A percentile compares a stretch with the other conserved stretches of the same genome.
These are phyloP conservation scores for Miscanthus lutarioriparius DNA, from an alignment of 176 grass and related monocot genomes.

Conservation along the genomic window DNA sequence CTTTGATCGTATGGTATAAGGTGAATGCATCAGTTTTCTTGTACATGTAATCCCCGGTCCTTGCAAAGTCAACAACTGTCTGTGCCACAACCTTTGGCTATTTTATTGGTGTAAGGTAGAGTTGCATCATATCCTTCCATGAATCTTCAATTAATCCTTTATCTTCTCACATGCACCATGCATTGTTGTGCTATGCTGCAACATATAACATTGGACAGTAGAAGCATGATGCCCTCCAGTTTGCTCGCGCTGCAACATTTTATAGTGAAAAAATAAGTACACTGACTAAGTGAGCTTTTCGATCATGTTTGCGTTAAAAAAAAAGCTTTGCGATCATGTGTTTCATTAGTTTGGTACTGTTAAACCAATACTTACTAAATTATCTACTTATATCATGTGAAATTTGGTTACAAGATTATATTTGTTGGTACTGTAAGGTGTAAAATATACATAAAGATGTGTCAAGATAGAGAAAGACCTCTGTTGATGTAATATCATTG, in stretches of 20 bases:
- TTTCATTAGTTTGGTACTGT: neutral
- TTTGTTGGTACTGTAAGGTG: neutral
- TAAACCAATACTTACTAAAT: neutral
- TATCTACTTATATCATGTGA: neutral
- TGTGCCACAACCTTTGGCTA: neutral
- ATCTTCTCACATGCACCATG: conserved; percentile 6
- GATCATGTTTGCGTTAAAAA: neutral
- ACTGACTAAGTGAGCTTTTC: neutral
- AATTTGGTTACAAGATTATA: neutral
- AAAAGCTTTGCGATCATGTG: neutral
- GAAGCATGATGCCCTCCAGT: neutral
- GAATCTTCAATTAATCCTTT: conserved; percentile 24
- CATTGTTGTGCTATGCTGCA: neutral
- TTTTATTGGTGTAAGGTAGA: neutral
- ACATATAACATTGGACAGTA: conserved; percentile 35
- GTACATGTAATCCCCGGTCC: neutral
- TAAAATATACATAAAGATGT: neutral
- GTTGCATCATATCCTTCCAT: conserved; percentile 34
- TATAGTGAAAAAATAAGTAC: neutral
- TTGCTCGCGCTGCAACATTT: conserved; percentile 36
- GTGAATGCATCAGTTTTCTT: neutral
- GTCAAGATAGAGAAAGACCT: neutral
- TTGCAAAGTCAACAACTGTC: conserved; percentile 1
- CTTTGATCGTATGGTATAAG: conserved; percentile 2
- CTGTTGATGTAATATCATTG: conserved; percentile 23